Base-by-base conservation (phyloP, 805 yeast genomes). In the Barnettozyma vustinii region DNA sequence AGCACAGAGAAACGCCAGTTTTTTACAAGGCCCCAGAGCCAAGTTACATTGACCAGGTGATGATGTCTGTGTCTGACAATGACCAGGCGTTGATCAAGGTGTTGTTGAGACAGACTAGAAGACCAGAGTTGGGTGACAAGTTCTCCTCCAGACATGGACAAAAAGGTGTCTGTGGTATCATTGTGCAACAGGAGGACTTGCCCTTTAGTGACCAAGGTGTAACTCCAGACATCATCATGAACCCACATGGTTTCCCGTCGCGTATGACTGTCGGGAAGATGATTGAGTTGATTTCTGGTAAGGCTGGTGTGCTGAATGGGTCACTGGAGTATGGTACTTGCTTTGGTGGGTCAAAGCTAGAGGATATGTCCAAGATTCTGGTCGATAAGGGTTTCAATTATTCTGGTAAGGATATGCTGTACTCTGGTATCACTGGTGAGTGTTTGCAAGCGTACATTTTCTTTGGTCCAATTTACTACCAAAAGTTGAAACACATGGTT, bases 191-290 rank as follows among this genome's bases (percentile, higher is more conserved):
- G 65, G 98, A 92, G 59, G 99, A 92, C 62, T 76, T 92, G 76
- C 99, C 99, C 13, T 92, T 92, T 69, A 88, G 83, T 63, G 98
- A 94, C 59, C 79, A 83, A 50, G 99, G 99, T 64, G 79, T 94
- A 23, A 74, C 81, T 3, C 99, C 99, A 0, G 99, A 92, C 71
- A 91, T 92, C 56, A 92, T 92, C 62, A 92, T 92, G 97, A 92
- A 92, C 64, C 99, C 99, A 1, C 99, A 92, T 67, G 99, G 97
- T 73, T 94, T 92, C 84, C 99, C 99, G 54, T 92, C 98, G 33
- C 96, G 99, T 79, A 94, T 94, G 99, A 94, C 99, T 37, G 98
- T 94, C 18, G 99, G 99, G 51, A 94, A 94, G 69, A 92, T 94
- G 98, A 81, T 94, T 56, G 99, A 94, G 68, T 75, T 92, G 53